These are phyloP conservation scores for Ganoderma leucocontextum DNA, from an alignment of 1,284 basidiomycete species.

Conservation along the genomic window DNA sequence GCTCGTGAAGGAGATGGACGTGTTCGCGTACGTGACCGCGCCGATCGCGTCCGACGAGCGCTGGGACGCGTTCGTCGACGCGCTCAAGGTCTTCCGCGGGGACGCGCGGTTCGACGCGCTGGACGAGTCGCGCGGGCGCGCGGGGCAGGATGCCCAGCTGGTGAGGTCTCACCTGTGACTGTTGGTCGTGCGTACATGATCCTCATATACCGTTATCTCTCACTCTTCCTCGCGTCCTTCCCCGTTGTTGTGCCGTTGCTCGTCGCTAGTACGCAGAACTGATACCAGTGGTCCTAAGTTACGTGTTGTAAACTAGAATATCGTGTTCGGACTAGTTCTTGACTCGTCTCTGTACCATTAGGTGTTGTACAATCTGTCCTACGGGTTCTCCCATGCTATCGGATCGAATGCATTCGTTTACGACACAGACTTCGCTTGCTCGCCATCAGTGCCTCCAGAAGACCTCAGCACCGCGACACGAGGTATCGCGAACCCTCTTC, in stretches of 20 bases:
- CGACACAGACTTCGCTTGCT: background rate
- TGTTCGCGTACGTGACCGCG: conserved; percentile 45
- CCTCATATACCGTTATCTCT: background rate
- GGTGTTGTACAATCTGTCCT: conserved; percentile 4
- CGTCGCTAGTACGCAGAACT: conserved; percentile 10
- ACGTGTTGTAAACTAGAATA: conserved; percentile 14
- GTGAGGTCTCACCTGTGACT: conserved; percentile 37
- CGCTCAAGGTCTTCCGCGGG: conserved; percentile 33
- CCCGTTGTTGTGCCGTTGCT: background rate
- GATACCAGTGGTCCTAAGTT: conserved; percentile 11
- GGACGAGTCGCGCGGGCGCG: conserved; percentile 21
- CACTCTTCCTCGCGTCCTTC: conserved; percentile 4
- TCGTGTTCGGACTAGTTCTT: background rate
- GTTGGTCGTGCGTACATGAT: background rate
- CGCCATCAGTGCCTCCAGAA: background rate
- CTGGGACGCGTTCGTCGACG: conserved; percentile 44
- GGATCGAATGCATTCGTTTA: background rate
- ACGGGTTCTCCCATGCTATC: background rate
- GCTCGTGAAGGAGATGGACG: conserved; percentile 42
- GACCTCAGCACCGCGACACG: background rate
- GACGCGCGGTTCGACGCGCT: conserved; percentile 29
- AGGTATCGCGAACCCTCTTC: background rate
- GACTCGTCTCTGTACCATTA: conserved; percentile 4
- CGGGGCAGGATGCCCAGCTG: conserved; percentile 27
- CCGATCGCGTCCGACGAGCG: conserved; percentile 46